A percentile compares a stretch with the other conserved stretches of the same genome.
phyloP scores from a whole-genome alignment of 176 grass and related monocot species.

The Miscanthus lutarioriparius region DNA sequence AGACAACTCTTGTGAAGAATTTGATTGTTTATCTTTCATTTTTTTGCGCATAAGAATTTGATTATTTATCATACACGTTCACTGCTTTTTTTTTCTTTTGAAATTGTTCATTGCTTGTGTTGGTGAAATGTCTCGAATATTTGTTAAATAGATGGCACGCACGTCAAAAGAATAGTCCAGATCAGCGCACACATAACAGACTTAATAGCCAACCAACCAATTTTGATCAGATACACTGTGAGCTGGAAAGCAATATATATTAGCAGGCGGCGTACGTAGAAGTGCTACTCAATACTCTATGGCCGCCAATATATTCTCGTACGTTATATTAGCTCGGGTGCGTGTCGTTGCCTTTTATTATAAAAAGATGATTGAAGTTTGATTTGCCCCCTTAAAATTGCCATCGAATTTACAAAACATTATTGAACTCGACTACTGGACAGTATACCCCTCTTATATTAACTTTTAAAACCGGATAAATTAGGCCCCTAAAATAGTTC shows the following conservation, averaged over 20 bases:
- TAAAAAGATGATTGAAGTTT: background rate
- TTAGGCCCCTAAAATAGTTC: background rate
- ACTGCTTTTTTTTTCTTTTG: too few relatives aligned
- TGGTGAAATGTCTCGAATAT: background rate
- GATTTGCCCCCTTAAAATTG: background rate
- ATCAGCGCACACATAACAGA: background rate
- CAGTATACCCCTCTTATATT: background rate
- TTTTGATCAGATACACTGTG: background rate
- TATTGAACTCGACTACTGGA: background rate
- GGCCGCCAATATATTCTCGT: background rate
- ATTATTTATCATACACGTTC: too few relatives aligned
- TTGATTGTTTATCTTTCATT: too few relatives aligned
- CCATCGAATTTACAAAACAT: background rate
- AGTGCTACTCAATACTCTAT: background rate
- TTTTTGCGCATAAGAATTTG: too few relatives aligned
- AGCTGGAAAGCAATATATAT: background rate
- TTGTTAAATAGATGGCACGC: too few relatives aligned
- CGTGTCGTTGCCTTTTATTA: background rate
- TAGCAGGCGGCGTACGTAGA: background rate
- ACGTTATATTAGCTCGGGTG: background rate
- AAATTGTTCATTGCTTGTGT: background rate
- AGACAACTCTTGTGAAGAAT: too few relatives aligned
- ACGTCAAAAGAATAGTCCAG: background rate
- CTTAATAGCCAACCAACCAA: background rate
- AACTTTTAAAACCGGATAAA: too few relatives aligned